Base-by-base conservation (phyloP, 2,329 filamentous ascomycete species). In the Leptographium procerum region DNA sequence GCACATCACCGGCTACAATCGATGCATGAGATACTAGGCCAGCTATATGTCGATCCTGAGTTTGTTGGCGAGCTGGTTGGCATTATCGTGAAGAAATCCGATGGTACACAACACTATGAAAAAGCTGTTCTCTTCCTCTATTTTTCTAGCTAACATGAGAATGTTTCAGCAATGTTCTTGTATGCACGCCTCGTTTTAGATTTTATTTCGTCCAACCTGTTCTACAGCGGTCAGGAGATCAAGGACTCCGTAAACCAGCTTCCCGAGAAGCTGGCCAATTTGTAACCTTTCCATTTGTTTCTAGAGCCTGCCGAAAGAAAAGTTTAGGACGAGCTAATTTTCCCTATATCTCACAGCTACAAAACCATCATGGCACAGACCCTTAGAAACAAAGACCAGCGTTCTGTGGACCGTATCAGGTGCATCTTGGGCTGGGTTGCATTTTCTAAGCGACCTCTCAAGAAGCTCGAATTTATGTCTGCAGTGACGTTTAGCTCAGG, bases 161-260 rank as follows among this genome's bases (percentile, higher is more conserved):
- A n/a, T n/a, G n/a, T n/a, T n/a, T n/a, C n/a, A 71, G 71, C 70
- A 2, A 73, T 73, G 69, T 73, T 73, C 57, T 60, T 73, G 0
- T 73, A 66, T 43, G 70, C 70, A 31, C 61, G 68, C 3, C 64
- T 73, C 2, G 69, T 73, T 0, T 59, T 72, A 2, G 68, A 72
- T 24, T 71, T 69, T 31, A 55, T 73, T 3, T 45, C 63, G 0
- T 65, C 47, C 13, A 70, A 71, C 33, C 62, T 73, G 4, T 71
- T 72, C 48, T 64, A 60, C 53, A 65, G 19, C 13, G 31, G 59
- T 0, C 52, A 62, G 1, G 69, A 72, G 56, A 56, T 72, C 16
- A 28, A 28, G 7, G 7, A 28, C 1, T 53, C 56, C 28, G 45
- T 60, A 8, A 52, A 36, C 13, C 14, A 33, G 1, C 34, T 59